Base-by-base conservation (phyloP, 805 yeast genomes). In the Wickerhamomyces hampshirensis region DNA sequence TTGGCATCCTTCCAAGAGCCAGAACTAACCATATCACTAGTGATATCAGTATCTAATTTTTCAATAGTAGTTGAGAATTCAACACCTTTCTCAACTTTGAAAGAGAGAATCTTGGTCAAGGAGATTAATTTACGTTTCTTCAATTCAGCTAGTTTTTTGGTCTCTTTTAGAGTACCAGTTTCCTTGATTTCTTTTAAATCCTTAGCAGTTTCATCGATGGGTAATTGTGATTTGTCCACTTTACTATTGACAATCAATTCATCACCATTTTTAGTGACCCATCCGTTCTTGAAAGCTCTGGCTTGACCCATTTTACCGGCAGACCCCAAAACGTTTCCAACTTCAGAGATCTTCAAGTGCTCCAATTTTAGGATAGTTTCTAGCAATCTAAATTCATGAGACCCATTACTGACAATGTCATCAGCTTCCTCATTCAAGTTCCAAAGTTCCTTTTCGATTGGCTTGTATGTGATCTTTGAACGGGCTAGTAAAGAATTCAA, bases 221-320 rank as follows among this genome's bases (percentile, higher is more conserved):
- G 87, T 37, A 70, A 60, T 12, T 58, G 50, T 5, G 57, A 61
- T 28, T 65, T 66, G 33, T 68, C 63, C 23, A 80, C 68, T 45
- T 77, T 63, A 1, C 59, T 65, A 34, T 56, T 75, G 19, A 84
- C 59, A 34, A 85, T 75, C 50, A 91, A 73, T 53, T 72, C 77
- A 50, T 84, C 95, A 39, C 91, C 94, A 40, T 82, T 84, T 60
- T 94, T 93, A 46, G 75, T 66, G 53, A 93, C 80, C 99, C 99
- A 93, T 28, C 95, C 94, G 61, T 89, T 89, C 64, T 88, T 91
- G 75, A 93, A 94, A 13, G 98, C 99, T 55, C 89, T 80, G 50
- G 95, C 95, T 67, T 93, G 98, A 45, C 98, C 99, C 46, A 91
- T 73, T 51, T 81, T 80, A 44, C 97, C 98, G 41, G 77, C 77